A percentile compares a stretch with the other conserved stretches of the same genome.
phyloP scores from a whole-genome alignment of 1,139 yeast species.

The Pichia sp. region DNA sequence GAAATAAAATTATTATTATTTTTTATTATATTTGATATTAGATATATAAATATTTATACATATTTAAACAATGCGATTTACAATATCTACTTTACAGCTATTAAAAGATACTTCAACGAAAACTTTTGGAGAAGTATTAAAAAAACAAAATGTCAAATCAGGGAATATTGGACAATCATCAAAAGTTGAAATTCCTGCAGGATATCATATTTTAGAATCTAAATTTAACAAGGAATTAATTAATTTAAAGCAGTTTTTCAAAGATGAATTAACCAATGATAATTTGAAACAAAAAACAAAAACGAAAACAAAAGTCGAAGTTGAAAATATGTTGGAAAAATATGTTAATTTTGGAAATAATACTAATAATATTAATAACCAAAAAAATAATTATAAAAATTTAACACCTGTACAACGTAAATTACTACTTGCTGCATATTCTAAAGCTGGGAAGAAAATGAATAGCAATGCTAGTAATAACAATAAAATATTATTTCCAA shows the following conservation, averaged over 20 bases:
- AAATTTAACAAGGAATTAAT: constrained; percentile 10
- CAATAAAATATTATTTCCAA: too few relatives aligned
- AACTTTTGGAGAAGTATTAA: constrained; percentile 13
- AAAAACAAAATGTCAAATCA: background rate
- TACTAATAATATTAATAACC: background rate
- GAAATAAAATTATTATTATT: too few relatives aligned
- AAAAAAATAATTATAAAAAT: background rate
- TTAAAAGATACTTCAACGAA: background rate
- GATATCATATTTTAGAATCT: constrained; percentile 10
- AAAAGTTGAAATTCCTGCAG: constrained; percentile 7
- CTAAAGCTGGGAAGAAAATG: constrained; percentile 3
- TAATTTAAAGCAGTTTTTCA: constrained; percentile 7
- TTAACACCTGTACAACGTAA: constrained; percentile 2
- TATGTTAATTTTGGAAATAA: background rate
- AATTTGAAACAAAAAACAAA: background rate
- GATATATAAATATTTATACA: too few relatives aligned
- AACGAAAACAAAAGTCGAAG: background rate
- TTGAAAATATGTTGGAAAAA: constrained; percentile 4
- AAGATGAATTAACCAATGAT: background rate
- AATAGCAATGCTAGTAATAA: too few relatives aligned
- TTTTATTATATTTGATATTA: too few relatives aligned
- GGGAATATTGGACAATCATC: background rate
- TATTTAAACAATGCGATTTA: background rate
- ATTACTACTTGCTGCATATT: constrained; percentile 2
- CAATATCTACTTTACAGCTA: background rate